Evolutionary conservation across 2,329 filamentous ascomycete species (phyloP).

Genomic region (Aspergillus chevalieri): DNA sequence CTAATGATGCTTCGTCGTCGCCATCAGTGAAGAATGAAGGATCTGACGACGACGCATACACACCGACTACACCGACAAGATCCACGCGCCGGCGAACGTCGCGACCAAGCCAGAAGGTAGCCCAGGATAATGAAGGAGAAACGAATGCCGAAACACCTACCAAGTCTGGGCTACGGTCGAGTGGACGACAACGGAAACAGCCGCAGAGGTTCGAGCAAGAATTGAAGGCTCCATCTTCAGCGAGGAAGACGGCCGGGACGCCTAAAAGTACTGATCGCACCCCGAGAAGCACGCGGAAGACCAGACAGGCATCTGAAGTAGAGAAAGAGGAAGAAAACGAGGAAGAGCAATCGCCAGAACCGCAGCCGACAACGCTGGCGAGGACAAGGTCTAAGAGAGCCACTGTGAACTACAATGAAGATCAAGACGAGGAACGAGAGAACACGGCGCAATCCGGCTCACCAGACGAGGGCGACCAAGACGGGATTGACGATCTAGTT

Average conservation of each 20-base stretch:
- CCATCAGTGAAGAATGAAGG: constrained; percentile 13
- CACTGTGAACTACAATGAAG: constrained; percentile 15
- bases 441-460: constrained; percentile 12
- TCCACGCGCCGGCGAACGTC: constrained; percentile 21
- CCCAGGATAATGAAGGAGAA: constrained; percentile 8
- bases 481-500: constrained; percentile 31
- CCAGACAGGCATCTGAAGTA: constrained; percentile 8
- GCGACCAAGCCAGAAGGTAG: constrained; percentile 6
- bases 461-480: constrained; percentile 23
- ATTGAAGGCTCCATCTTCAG: constrained; percentile 13
- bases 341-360: constrained; percentile 6
- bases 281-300: constrained; percentile 18
- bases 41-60: constrained; percentile 11
- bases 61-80: constrained; percentile 9
- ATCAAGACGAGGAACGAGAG: constrained; percentile 3
- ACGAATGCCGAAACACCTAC: constrained; percentile 15
- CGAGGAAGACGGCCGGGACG: constrained; percentile 14
- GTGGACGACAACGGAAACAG: constrained; percentile 29
- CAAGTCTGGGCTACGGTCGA: constrained; percentile 24
- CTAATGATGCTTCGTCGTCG: constrained; percentile 9
- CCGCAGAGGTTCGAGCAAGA: constrained; percentile 28
- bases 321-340: constrained; percentile 19
- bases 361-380: constrained; percentile 14
- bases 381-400: constrained; percentile 25
- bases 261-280: constrained; percentile 17